These are phyloP conservation scores for Backusella parvicylindrica DNA, from an alignment of 192 early-diverging fungal species.

Conservation along the genomic window DNA sequence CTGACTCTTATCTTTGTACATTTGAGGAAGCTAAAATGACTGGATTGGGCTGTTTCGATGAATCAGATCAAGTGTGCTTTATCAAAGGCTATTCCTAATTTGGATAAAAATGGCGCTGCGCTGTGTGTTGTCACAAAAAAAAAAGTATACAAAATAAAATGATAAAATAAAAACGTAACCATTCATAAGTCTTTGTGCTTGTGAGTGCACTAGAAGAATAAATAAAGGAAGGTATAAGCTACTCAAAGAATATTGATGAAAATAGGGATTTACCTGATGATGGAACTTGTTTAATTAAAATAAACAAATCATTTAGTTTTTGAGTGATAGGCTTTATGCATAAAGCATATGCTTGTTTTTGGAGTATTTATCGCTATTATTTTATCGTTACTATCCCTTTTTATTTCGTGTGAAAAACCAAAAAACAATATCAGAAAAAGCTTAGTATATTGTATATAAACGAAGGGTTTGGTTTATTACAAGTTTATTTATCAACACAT, in stretches of 20 bases:
- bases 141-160: not conserved
- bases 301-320: no score
- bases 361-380: not conserved
- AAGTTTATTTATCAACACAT: no score
- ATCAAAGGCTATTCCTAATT: slow-evolving; percentile 28
- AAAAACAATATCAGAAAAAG: no score
- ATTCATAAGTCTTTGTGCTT: not conserved
- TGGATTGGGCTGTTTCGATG: slow-evolving; percentile 27
- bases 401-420: not conserved
- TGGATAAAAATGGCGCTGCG: not conserved
- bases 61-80: slow-evolving; percentile 30
- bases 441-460: no score
- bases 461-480: no score
- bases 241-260: no score
- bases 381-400: not conserved
- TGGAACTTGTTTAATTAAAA: no score
- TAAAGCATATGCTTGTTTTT: not conserved
- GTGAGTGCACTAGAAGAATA: not conserved
- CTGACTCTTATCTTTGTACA: slow-evolving; percentile 10
- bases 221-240: no score
- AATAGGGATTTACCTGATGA: no score
- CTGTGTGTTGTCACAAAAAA: not conserved
- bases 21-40: slow-evolving; percentile 12
- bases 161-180: not conserved
- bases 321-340: not conserved